Evolutionary conservation across 495 filamentous ascomycete species (phyloP), one percentile per base, ranked within the genome.

Genomic region (Podospora pseudoanserina): DNA sequence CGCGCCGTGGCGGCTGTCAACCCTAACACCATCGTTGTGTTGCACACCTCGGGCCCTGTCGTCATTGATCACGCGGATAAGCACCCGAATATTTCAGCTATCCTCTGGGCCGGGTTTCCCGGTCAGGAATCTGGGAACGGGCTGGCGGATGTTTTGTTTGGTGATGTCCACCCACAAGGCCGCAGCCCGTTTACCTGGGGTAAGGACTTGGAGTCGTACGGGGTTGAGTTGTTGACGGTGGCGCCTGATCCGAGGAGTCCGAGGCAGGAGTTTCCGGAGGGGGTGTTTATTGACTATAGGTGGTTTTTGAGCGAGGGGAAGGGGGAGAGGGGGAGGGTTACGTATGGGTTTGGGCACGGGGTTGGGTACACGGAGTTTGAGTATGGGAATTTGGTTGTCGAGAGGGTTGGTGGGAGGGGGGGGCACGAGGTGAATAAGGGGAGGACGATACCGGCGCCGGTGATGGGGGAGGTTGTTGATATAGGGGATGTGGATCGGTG

Each of bases 61-160:
- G 68, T 84, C 4, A 74, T 84, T 5, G 78, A 84, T 30, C 74
- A 80, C 1, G 80, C 80, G 60, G 77, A 81, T 11, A 74, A 78
- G n/a, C 73, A 88, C 66, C 83, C 84, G 0, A 89, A 89, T 72
- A 83, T 90, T 11, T 86, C 82, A 3, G 85, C 85, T 7, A 83
- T 88, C 28, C 68, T 89, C 5, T 82, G 80, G 71, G 84, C 82
- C 0, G 83, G 84, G 39, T 81, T 85, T 1, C 85, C 86, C 0
- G 86, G 82, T 2, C 80, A 89, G 64, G 85, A 89, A 65, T 82
- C 81, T 4, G 86, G 86, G 1, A 84, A 87, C 70, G 76, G 79
- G 0, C 71, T 88, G 0, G 76, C 79, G 0, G 83, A 88, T 60
- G 79, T 88, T 0, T 74, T 87, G 4, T 84, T 80, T 65, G 85